Percentiles rank a stretch among this genome's conserved stretches.
Conservation (phyloP, 768 basidiomycete genomes). For the Macrolepiota fuliginosa region DNA sequence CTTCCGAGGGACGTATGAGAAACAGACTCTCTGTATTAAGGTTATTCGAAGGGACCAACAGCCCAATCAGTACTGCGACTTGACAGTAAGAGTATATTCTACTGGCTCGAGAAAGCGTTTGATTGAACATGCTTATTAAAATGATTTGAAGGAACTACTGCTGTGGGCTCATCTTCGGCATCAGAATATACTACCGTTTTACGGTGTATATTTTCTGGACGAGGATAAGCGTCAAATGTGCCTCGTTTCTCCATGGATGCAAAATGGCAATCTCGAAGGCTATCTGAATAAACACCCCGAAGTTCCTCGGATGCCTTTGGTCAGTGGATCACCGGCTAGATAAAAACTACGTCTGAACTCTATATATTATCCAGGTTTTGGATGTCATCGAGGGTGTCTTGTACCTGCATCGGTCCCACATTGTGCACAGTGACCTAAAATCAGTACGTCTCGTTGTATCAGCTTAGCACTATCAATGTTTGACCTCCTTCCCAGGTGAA, state of each 20-base stretch:
- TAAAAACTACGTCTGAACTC: neutral
- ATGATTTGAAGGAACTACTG: neutral
- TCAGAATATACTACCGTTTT: neutral
- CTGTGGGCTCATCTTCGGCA: neutral
- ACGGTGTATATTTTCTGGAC: neutral
- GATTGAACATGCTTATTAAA: neutral
- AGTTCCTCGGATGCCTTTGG: neutral
- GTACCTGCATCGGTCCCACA: neutral
- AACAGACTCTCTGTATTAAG: neutral
- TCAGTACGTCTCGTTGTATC: neutral
- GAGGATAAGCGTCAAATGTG: neutral
- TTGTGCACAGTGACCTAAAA: neutral
- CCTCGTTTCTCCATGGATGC: neutral
- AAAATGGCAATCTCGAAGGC: neutral
- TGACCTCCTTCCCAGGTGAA: neutral
- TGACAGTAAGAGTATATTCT: neutral
- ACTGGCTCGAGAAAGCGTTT: neutral
- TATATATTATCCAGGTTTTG: neutral
- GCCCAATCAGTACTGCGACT: neutral
- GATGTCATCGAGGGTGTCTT: neutral
- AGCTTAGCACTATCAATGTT: neutral
- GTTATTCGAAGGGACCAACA: neutral
- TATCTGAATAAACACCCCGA: neutral
- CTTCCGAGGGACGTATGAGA: neutral
- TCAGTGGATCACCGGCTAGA: neutral